These are phyloP conservation scores for Luvunga scandens DNA, from an alignment of 345 rosid genomes.

Conservation along the genomic window DNA sequence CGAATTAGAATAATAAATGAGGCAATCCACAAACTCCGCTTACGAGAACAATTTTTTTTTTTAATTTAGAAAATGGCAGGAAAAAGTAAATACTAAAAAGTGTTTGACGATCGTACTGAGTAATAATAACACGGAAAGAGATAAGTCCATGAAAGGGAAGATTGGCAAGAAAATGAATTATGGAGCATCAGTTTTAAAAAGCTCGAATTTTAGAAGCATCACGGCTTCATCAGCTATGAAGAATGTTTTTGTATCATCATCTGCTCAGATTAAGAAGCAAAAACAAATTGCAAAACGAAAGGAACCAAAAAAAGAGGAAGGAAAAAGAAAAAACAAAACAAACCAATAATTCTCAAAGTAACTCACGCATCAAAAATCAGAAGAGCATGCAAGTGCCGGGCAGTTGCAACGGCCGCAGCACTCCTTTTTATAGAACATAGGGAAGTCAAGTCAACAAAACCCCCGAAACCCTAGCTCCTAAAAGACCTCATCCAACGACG, in stretches of 20 bases:
- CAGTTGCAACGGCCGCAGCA: neutral
- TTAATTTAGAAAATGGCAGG: no score
- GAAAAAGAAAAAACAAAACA: no score
- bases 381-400: neutral
- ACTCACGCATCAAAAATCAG: no score
- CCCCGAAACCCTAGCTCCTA: slow-evolving; percentile 8
- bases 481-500: neutral
- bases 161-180: neutral
- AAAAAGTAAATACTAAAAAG: no score
- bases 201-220: slow-evolving; percentile 54
- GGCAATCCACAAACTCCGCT: no score
- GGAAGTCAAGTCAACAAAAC: neutral
- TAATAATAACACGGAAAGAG: no score
- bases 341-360: neutral
- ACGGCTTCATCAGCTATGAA: slow-evolving; percentile 29
- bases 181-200: slow-evolving; percentile 66
- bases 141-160: neutral
- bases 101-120: no score
- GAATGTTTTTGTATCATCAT: slow-evolving; percentile 37
- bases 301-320: no score
- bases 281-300: neutral
- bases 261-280: slow-evolving; percentile 27
- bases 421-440: neutral
- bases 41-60: no score
- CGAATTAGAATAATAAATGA: no score